Evolutionary conservation across 1,139 yeast species (phyloP), one percentile per base, ranked within the genome.

Genomic region (Hemisphaericaspora lyxosophila): DNA sequence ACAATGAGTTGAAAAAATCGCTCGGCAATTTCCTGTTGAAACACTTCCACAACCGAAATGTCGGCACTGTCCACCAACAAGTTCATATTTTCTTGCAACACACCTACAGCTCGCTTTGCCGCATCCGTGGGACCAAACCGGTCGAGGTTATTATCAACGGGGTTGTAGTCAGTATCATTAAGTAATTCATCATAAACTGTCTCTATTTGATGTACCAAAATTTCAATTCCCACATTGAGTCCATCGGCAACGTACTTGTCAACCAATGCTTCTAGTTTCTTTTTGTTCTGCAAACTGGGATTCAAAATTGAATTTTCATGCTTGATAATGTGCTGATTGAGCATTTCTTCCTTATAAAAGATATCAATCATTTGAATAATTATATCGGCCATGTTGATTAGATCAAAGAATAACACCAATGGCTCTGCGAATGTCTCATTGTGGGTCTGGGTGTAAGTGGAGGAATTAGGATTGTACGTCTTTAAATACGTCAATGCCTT

Each of bases 241-340:
- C 98, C 98, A 54, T 85, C 88, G 0, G 97, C 98, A 18, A 92
- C 97, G 54, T 77, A 84, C 39, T 80, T 87, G 57, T 92, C 98
- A 7, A 92, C 78, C 64, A 81, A 68, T 8, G 79, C 80, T 54
- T 92, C 98, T 45, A 92, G 76, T 42, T 77, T 77, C 50, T 85
- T 82, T 57, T 92, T 92, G 29, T 81, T 80, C 53, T 88, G 92
- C 34, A 86, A 75, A 4, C 94, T 80, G 14, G 88, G 86, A 44
- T 87, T 82, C 40, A 88, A 67, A 51, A 90, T 85, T 41, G 94
- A 95, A 43, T 77, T 73, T 47, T 83, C 85, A 42, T 80, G 75
- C 50, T 80, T 81, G 18, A 88, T 78, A 18, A 83, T 73, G 31
- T 75, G 75, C 34, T 77, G 67, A 31, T 71, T 62, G 3, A 85